Base-by-base conservation (phyloP, 805 yeast species). In the Candida adriatica region DNA sequence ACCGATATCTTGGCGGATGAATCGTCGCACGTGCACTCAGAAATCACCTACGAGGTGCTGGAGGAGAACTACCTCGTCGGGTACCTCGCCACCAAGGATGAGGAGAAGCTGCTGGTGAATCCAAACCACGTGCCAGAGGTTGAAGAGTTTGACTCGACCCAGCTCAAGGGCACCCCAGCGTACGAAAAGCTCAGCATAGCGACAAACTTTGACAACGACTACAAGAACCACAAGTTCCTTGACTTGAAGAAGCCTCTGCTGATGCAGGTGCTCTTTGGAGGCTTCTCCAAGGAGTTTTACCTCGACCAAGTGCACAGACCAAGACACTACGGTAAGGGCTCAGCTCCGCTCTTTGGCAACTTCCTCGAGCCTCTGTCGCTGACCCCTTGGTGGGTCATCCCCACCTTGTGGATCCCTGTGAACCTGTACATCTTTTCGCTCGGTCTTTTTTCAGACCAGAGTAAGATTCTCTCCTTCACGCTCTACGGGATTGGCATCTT, bases 241-340 rank as follows among this genome's bases (percentile, higher is more conserved):
- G 97, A 92, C 56, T 70, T 92, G 51, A 75, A 70, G 46, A 76
- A 74, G 55, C 94, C 98, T 2, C 65, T 92, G 46, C 61, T 92
- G 26, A 51, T 73, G 58, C 98, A 92, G 64, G 84, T 92, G 27
- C 60, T 86, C 34, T 66, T 72, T 39, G 76, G 87, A 25, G 68
- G 71, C 21, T 92, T 87, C 67, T 53, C 82, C 25, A 90, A 84
- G 55, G 94, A 85, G 26, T 90, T 92, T 51, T 92, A 92, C 58
- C 67, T 92, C 52, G 95, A 87, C 55, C 96, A 92, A 61, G 92
- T 92, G 26, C 98, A 92, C 59, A 77, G 96, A 60, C 98, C 98
- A 33, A 79, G 98, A 55, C 98, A 92, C 59, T 92, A 88, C 55
- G 97, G 97, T 43, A 79, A 87, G 55, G 96, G 96, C 8, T 85